A percentile compares a stretch with the other conserved stretches of the same genome.
phyloP scores from a whole-genome alignment of 768 basidiomycete genomes.

The Gymnopilus junonius region DNA sequence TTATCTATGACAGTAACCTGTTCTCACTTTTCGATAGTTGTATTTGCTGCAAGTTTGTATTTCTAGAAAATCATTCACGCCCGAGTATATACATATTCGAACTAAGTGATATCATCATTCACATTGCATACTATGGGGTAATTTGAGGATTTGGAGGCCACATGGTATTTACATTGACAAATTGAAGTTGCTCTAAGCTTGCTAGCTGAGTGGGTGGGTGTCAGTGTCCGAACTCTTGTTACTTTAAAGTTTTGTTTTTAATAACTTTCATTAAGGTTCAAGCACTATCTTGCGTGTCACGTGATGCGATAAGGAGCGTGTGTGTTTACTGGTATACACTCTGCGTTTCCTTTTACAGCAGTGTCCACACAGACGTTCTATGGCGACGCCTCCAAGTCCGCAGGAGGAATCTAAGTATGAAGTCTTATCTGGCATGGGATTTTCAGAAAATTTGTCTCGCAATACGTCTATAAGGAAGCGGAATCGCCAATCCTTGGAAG shows the following conservation, averaged over 20 bases:
- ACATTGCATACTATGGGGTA: too few relatives aligned
- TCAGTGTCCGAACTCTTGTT: too few relatives aligned
- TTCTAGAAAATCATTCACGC: constrained; percentile 50
- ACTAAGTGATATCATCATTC: too few relatives aligned
- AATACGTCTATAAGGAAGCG: constrained; percentile 21
- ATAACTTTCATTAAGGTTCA: too few relatives aligned
- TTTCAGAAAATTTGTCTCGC: constrained; percentile 18
- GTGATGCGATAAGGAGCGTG: constrained; percentile 18
- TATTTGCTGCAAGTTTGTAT: constrained; percentile 88
- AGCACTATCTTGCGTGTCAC: not conserved
- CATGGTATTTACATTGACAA: too few relatives aligned
- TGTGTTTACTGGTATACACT: not conserved
- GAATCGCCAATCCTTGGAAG: constrained; percentile 22
- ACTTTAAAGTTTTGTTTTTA: too few relatives aligned
- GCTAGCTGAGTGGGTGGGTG: too few relatives aligned
- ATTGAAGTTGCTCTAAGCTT: too few relatives aligned
- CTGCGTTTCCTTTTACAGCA: constrained; percentile 8
- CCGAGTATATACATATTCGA: too few relatives aligned
- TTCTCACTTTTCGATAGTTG: constrained; percentile 50
- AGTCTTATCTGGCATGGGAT: constrained; percentile 18
- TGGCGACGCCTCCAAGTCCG: constrained; percentile 37
- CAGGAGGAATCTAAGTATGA: constrained; percentile 14
- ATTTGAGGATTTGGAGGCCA: too few relatives aligned
- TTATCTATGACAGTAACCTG: not conserved
- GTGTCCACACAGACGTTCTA: constrained; percentile 17